Base-by-base conservation (phyloP, 306 rosid genomes). In the Biancaea sappan region DNA sequence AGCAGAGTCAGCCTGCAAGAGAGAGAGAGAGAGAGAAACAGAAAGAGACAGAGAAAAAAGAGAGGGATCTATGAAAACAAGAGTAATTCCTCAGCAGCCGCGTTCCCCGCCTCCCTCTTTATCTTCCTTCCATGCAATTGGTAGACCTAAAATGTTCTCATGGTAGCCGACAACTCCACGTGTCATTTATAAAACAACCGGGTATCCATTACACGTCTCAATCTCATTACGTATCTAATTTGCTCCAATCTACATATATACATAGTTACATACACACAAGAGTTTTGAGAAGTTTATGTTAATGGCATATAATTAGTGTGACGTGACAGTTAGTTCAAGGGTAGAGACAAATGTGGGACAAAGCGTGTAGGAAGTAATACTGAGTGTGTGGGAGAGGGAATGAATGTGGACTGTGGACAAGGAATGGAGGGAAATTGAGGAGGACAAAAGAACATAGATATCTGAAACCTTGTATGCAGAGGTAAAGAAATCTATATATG, bases 131-230 rank as follows among this genome's bases (percentile, higher is more conserved):
- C 61, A 76, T 76, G 77, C 65, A 40, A 66, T 82, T 75, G 80
- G 72, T 80, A 80, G 81, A 72, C 79, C 82, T 38, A 56, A 79
- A 43, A 57, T 89, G 85, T 78, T 71, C 69, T 72, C 90, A 51
- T 44, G 31, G 22, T 50, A 87, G 78, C 87, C 86, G 89, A 86
- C 96, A 90, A 72, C 58, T 52, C 53, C 86, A 86, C 83, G 89
- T 81, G 86, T 87, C 81, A 57, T 67, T 26, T 32, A 34, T 18
- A 53, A 69, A 81, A 14, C 70, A 78, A 81, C 54, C 57, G 72
- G 48, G 65, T 81, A 68, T 53, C 72, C 22, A 15, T 21, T 21
- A 62, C 71, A 50, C 38, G 58, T 60, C 14, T 68, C 59, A 3
- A 29, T 71, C 51, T 37, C 35, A 32, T 28, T 43, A 31, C 53